phyloP scores from a whole-genome alignment of 192 early-diverging fungal genomes.

The Coemansia sp. region DNA sequence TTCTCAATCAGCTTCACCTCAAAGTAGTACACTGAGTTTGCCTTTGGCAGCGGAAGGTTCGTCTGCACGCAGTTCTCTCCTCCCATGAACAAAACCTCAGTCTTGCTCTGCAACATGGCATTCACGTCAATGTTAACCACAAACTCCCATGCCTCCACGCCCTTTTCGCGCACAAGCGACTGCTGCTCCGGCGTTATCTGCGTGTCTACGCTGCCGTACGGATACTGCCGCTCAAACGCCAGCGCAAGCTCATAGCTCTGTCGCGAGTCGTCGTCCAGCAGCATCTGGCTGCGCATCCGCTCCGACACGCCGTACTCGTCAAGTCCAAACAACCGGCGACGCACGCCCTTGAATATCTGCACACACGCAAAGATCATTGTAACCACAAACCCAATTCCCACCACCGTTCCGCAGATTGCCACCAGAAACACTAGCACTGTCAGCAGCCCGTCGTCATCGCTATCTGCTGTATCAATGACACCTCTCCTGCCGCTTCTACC shows the following conservation, averaged over 20 bases:
- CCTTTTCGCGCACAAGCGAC: slow-evolving; percentile 75
- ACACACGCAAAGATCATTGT: slow-evolving; percentile 21
- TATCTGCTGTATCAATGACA: slow-evolving; percentile 6
- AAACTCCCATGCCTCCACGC: slow-evolving; percentile 82
- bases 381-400: slow-evolving; percentile 40
- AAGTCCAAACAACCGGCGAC: slow-evolving; percentile 28
- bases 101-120: slow-evolving; percentile 67
- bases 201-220: slow-evolving; percentile 73
- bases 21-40: slow-evolving; percentile 81
- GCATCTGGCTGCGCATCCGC: slow-evolving; percentile 43
- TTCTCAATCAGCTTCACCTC: slow-evolving; percentile 80
- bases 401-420: slow-evolving; percentile 38
- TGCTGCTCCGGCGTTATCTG: slow-evolving; percentile 75
- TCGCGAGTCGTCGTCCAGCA: slow-evolving; percentile 54
- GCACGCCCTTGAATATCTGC: slow-evolving; percentile 25
- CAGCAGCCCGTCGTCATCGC: slow-evolving; percentile 36
- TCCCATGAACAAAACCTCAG: slow-evolving; percentile 73
- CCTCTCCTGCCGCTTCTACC: not conserved
- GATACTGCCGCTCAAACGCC: slow-evolving; percentile 70
- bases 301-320: slow-evolving; percentile 53
- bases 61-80: slow-evolving; percentile 75
- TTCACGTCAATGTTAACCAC: slow-evolving; percentile 65
- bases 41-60: slow-evolving; percentile 76
- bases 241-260: slow-evolving; percentile 57
- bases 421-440: slow-evolving; percentile 38